These are phyloP conservation scores for Boletellus emodensis DNA, from an alignment of 768 basidiomycete species.

Conservation along the genomic window DNA sequence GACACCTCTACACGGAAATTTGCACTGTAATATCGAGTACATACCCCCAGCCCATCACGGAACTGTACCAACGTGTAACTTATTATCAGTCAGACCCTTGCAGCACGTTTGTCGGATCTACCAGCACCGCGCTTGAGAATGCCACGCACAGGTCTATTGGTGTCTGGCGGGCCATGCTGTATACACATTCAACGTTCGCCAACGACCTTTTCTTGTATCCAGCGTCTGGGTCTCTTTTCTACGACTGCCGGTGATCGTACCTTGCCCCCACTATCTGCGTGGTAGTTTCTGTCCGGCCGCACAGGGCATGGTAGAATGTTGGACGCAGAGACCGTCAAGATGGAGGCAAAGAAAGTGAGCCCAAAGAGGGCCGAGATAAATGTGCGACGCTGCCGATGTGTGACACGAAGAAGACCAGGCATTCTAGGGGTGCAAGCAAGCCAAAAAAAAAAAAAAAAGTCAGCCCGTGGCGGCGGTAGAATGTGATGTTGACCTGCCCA, in stretches of 20 bases:
- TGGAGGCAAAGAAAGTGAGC: slow-evolving; percentile 72
- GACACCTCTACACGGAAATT: slow-evolving; percentile 26
- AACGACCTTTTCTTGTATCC: slow-evolving; percentile 70
- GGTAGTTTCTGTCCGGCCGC: slow-evolving; percentile 52
- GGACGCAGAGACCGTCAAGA: slow-evolving; percentile 78
- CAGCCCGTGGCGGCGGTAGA: slow-evolving; percentile 28
- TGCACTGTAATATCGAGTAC: slow-evolving; percentile 28
- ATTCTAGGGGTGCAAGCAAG: slow-evolving; percentile 50
- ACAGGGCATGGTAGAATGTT: slow-evolving; percentile 78
- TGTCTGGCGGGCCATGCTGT: not conserved
- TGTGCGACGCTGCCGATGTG: slow-evolving; percentile 56
- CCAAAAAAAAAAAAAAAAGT: too few species aligned
- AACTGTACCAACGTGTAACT: slow-evolving; percentile 21
- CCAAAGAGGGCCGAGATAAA: slow-evolving; percentile 77
- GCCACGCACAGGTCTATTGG: not conserved
- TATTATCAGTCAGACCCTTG: slow-evolving; percentile 14
- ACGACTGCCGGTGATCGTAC: slow-evolving; percentile 38
- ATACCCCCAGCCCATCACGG: slow-evolving; percentile 20
- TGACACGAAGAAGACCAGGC: slow-evolving; percentile 58
- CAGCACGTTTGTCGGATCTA: not conserved
- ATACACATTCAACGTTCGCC: slow-evolving; percentile 11
- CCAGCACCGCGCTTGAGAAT: not conserved
- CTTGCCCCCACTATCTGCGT: slow-evolving; percentile 48
- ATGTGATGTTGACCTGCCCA: slow-evolving; percentile 1
- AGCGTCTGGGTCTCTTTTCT: slow-evolving; percentile 65